These are phyloP conservation scores for Kluyveromyces starmeri DNA, from an alignment of 805 yeast genomes.

Conservation along the genomic window DNA sequence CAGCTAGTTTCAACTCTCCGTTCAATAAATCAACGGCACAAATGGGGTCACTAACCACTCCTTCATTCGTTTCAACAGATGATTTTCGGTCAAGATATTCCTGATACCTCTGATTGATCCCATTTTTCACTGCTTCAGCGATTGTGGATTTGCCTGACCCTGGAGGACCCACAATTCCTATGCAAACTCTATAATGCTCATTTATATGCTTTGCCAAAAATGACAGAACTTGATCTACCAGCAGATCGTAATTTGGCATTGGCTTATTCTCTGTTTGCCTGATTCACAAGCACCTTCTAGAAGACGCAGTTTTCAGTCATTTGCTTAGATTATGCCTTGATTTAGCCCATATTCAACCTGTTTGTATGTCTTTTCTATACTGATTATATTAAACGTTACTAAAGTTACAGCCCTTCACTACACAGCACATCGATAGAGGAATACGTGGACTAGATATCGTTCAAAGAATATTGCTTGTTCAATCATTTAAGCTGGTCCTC, in stretches of 20 bases:
- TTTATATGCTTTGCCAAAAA: conserved; percentile 19
- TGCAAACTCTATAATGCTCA: conserved; percentile 37
- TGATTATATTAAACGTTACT: no score
- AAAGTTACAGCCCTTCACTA: no score
- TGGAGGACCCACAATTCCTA: conserved; percentile 67
- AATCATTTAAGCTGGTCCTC: no score
- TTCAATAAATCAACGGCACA: conserved; percentile 5
- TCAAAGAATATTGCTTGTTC: no score
- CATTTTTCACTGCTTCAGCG: conserved; percentile 38
- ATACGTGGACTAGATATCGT: no score
- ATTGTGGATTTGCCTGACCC: conserved; percentile 80
- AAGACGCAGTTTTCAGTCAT: no score
- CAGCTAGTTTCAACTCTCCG: conserved; percentile 6
- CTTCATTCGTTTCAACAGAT: neutral
- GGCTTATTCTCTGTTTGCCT: no score
- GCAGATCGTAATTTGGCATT: conserved; percentile 24
- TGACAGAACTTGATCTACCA: conserved; percentile 27
- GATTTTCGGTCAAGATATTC: conserved; percentile 5
- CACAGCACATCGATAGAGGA: no score
- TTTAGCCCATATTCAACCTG: no score
- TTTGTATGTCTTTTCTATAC: no score
- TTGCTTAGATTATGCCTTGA: no score
- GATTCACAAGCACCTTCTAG: no score
- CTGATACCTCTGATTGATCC: conserved; percentile 29
- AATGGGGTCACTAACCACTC: neutral